These are phyloP conservation scores for Colletotrichum gloeosporioides DNA, from an alignment of 2,329 filamentous ascomycete species.

Conservation along the genomic window DNA sequence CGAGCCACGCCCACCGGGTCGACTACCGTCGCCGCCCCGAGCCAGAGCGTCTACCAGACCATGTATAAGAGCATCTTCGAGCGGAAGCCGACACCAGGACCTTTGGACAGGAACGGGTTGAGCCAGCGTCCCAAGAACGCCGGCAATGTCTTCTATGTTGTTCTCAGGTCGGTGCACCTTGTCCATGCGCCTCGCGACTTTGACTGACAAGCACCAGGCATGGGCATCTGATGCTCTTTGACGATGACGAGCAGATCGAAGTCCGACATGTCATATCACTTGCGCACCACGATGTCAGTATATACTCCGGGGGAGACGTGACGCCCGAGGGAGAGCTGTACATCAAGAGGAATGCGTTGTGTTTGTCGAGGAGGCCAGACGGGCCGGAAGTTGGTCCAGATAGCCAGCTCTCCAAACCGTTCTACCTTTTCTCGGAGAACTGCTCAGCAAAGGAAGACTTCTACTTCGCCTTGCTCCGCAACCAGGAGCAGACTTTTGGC, in stretches of 20 bases:
- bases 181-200: neutral
- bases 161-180: conserved; percentile 69
- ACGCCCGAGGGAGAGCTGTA: conserved; percentile 93
- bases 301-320: conserved; percentile 79
- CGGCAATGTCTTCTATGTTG: conserved; percentile 92
- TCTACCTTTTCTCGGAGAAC: conserved; percentile 94
- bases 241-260: conserved; percentile 93
- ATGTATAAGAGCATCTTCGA: conserved; percentile 98
- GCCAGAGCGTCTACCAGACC: conserved; percentile 94
- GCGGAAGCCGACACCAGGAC: conserved; percentile 62
- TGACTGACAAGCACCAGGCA: conserved; percentile 62
- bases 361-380: conserved; percentile 71
- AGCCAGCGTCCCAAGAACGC: conserved; percentile 67
- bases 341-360: conserved; percentile 92
- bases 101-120: conserved; percentile 52
- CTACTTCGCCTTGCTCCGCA: conserved; percentile 89
- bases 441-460: conserved; percentile 98
- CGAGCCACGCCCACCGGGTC: conserved; percentile 81
- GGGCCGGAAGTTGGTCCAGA: conserved; percentile 61
- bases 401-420: conserved; percentile 73
- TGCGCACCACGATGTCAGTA: conserved; percentile 82
- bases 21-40: conserved; percentile 75
- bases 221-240: conserved; percentile 96
- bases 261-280: conserved; percentile 96
- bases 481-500: conserved; percentile 74